phyloP scores from a whole-genome alignment of 2,329 filamentous ascomycete species.

The Fusarium mexicanum region DNA sequence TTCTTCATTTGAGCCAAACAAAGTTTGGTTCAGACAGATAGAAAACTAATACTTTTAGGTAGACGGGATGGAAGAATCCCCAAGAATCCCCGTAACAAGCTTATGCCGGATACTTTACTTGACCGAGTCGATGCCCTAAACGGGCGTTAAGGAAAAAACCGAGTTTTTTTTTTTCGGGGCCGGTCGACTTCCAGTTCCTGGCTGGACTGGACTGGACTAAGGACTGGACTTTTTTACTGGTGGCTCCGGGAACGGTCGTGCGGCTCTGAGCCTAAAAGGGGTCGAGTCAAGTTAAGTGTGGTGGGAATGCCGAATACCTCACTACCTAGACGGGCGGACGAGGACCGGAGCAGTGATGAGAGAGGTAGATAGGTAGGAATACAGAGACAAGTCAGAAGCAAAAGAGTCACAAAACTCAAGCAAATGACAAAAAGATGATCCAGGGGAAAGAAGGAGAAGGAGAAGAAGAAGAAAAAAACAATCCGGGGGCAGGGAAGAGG shows the following conservation, averaged over 20 bases:
- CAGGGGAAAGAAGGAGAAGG: background rate
- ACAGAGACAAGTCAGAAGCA: conserved; percentile 1
- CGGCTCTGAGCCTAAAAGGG: conserved; percentile 37
- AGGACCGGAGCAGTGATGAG: background rate
- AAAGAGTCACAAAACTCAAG: conserved; percentile 8
- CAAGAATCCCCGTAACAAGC: conserved; percentile 51
- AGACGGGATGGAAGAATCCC: conserved; percentile 37
- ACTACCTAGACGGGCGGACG: background rate
- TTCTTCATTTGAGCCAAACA: conserved; percentile 57
- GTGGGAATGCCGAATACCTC: background rate
- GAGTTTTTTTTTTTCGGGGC: conserved; percentile 44
- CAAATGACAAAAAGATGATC: conserved; percentile 10
- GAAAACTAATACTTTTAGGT: conserved; percentile 22
- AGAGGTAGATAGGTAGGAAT: background rate
- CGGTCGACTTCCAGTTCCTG: conserved; percentile 13
- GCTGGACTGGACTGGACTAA: background rate
- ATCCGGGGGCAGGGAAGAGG: conserved; percentile 20
- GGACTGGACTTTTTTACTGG: background rate
- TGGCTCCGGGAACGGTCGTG: conserved; percentile 36
- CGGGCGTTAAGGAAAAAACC: conserved; percentile 45
- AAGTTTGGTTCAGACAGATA: conserved; percentile 27
- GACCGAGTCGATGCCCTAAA: conserved; percentile 47
- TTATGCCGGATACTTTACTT: conserved; percentile 52
- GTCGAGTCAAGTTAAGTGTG: background rate
- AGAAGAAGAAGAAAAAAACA: background rate